Evolutionary conservation across 371 early-diverging fungal genomes (phyloP).

Genomic region (Mucor racemosus): DNA sequence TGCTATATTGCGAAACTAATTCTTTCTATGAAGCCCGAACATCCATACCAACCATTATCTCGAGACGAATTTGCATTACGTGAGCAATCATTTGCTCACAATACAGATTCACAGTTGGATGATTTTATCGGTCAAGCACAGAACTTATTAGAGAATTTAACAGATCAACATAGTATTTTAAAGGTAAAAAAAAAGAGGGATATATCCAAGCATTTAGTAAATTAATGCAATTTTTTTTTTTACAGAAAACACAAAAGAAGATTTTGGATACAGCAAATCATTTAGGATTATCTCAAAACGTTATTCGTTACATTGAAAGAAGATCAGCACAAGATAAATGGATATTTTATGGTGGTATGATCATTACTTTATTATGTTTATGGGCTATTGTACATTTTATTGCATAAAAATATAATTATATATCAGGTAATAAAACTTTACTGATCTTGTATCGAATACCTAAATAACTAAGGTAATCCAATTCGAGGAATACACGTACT

Average conservation of each 20-base stretch:
- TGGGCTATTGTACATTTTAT: conserved; percentile 69
- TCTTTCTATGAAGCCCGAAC: conserved; percentile 40
- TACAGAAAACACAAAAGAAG: conserved; percentile 75
- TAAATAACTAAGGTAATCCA: conserved; percentile 40
- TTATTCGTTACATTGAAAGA: conserved; percentile 85
- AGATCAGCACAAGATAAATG: conserved; percentile 80
- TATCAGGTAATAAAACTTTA: conserved; percentile 6
- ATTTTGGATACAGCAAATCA: conserved; percentile 81
- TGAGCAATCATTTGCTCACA: conserved; percentile 55
- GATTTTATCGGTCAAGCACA: conserved; percentile 77
- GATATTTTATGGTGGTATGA: conserved; percentile 79
- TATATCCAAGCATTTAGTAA: background rate
- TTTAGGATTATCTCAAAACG: conserved; percentile 81
- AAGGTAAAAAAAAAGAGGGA: conserved; percentile 57
- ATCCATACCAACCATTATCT: conserved; percentile 50
- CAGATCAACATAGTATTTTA: conserved; percentile 77
- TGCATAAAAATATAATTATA: conserved; percentile 31
- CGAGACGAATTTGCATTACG: conserved; percentile 49
- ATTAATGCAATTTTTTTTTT: background rate
- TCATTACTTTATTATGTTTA: conserved; percentile 60
- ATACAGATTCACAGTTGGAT: conserved; percentile 69
- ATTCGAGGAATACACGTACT: conserved; percentile 42
- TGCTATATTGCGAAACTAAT: background rate
- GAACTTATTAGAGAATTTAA: conserved; percentile 69
- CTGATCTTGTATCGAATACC: conserved; percentile 6